Evolutionary conservation across 2,329 filamentous ascomycete species (phyloP).

Genomic region (Clathrospora elynae): DNA sequence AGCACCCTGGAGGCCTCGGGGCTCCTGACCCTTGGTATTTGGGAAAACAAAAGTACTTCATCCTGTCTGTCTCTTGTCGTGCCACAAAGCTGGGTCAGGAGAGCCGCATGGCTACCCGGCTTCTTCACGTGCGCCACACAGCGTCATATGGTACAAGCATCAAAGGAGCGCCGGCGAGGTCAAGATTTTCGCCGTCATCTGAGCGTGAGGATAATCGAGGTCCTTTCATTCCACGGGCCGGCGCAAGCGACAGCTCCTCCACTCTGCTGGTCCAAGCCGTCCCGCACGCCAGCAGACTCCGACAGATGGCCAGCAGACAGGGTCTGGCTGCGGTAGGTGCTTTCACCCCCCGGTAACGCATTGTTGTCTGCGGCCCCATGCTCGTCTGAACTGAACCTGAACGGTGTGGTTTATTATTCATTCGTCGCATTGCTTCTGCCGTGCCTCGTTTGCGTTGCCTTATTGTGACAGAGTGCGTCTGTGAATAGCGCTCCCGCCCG

Average conservation of each 20-base stretch:
- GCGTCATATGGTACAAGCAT: constrained; percentile 4
- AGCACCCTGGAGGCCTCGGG: constrained; percentile 33
- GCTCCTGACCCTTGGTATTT: constrained; percentile 43
- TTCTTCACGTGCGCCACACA: constrained; percentile 13
- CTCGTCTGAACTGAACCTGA: constrained; percentile 40
- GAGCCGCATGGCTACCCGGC: constrained; percentile 37
- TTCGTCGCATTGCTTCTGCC: constrained; percentile 46
- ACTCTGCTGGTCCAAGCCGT: constrained; percentile 48
- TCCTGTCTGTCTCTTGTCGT: constrained; percentile 36
- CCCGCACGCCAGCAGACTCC: constrained; percentile 47
- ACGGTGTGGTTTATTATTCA: constrained; percentile 48
- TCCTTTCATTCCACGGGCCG: constrained; percentile 36
- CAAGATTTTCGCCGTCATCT: constrained; percentile 16
- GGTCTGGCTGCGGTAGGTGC: constrained; percentile 43
- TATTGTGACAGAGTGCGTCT: constrained; percentile 45
- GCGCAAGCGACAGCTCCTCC: constrained; percentile 46
- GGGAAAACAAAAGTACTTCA: constrained; percentile 38
- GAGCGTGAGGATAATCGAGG: constrained; percentile 17
- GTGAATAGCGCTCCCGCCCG: constrained; percentile 45
- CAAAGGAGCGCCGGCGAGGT: constrained; percentile 11
- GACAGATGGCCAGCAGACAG: constrained; percentile 41
- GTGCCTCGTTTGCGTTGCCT: constrained; percentile 49
- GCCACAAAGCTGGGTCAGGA: constrained; percentile 42
- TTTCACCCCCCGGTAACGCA: constrained; percentile 42
- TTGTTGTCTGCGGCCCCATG: constrained; percentile 43